A percentile compares a stretch with the other conserved stretches of the same genome.
Conservation (phyloP, 2,329 filamentous ascomycete species). For the Trichoderma sp. region DNA sequence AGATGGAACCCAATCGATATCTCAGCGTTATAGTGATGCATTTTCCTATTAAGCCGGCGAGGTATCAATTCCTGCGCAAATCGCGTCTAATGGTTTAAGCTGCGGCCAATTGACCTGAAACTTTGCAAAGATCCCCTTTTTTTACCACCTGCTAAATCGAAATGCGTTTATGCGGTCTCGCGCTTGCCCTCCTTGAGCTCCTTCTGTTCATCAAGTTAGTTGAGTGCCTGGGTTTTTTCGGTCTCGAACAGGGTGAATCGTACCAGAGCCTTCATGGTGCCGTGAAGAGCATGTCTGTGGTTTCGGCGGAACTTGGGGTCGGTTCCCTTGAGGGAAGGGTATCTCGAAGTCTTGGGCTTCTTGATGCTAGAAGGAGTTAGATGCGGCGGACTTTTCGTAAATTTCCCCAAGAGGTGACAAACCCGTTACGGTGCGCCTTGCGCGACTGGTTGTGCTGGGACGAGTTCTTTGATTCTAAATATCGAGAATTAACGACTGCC, state of each 20-base stretch:
- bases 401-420: constrained; percentile 45
- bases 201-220: constrained; percentile 66
- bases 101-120: constrained; percentile 1
- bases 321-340: constrained; percentile 97
- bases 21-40: constrained; percentile 15
- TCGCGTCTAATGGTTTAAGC: constrained; percentile 12
- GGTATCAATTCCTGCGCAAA: constrained; percentile 18
- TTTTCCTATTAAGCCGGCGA: constrained; percentile 16
- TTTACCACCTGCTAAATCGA: background rate
- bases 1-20: constrained; percentile 15
- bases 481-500: background rate
- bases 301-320: constrained; percentile 99
- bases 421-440: constrained; percentile 99
- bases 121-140: constrained; percentile 7
- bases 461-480: constrained; percentile 97
- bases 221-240: background rate
- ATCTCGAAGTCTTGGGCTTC: constrained; percentile 99
- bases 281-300: constrained; percentile 99
- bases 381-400: background rate
- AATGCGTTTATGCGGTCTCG: constrained; percentile 67
- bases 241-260: constrained; percentile 40
- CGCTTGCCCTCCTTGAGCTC: constrained; percentile 97
- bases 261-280: constrained; percentile 97
- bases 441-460: constrained; percentile 98
- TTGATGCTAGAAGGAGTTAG: constrained; percentile 74